phyloP scores from a whole-genome alignment of 768 basidiomycete species.

The Piloderma croceum region DNA sequence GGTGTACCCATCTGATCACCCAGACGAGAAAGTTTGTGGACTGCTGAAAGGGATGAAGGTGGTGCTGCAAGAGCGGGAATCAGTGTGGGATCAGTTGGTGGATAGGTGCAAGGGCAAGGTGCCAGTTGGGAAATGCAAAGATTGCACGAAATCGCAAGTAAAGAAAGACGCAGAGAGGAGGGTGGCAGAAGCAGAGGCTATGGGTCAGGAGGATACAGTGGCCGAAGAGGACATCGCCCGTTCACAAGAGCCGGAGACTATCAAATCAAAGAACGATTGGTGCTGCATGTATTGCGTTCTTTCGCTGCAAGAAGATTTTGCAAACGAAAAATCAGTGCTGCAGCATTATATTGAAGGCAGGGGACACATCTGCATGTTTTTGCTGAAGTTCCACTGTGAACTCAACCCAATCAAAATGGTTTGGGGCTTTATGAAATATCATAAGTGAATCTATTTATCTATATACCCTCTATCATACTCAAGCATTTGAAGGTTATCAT shows the following conservation, averaged over 20 bases:
- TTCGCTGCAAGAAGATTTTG: conserved; percentile 15
- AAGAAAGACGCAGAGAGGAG: conserved; percentile 12
- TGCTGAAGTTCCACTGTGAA: conserved; percentile 9
- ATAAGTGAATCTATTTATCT: no score
- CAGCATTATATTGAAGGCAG: conserved; percentile 16
- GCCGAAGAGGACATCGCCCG: conserved; percentile 1
- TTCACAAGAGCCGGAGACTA: conserved; percentile 8
- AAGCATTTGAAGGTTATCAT: conserved; percentile 15
- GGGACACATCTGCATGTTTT: conserved; percentile 10
- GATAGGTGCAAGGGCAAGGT: conserved; percentile 2
- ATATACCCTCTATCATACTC: no score
- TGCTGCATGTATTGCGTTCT: conserved; percentile 21
- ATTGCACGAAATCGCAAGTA: conserved; percentile 14
- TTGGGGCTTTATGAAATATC: conserved; percentile 6
- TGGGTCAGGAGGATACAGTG: conserved; percentile 4
- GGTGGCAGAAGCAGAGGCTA: conserved; percentile 9
- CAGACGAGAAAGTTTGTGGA: conserved; percentile 7
- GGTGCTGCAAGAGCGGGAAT: conserved; percentile 15
- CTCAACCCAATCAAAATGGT: conserved; percentile 10
- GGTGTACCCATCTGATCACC: conserved; percentile 8
- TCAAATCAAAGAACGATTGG: conserved; percentile 1
- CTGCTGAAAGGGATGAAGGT: conserved; percentile 19
- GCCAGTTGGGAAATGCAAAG: conserved; percentile 12
- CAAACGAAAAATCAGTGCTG: conserved; percentile 15
- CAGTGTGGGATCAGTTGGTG: conserved; percentile 3